Percentiles rank a stretch among this genome's conserved stretches.
These are phyloP conservation scores for Paragyromitra xinjiangensis DNA, from an alignment of 495 filamentous ascomycete species.

Conservation along the genomic window DNA sequence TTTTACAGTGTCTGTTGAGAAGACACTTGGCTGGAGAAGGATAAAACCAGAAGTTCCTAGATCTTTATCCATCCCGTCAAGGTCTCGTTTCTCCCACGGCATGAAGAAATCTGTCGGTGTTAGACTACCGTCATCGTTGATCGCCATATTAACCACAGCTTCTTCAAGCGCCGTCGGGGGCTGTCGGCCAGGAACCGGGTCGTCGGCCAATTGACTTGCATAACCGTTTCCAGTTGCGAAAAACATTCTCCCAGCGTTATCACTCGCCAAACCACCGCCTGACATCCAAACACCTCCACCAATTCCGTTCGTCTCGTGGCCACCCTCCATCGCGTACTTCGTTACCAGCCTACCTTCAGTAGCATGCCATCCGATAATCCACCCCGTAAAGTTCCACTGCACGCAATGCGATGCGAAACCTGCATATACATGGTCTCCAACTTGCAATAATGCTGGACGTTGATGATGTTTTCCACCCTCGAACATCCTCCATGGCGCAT, in stretches of 20 bases:
- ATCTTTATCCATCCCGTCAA: slow-evolving; percentile 59
- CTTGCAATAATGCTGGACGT: slow-evolving; percentile 60
- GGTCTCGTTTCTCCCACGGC: slow-evolving; percentile 58
- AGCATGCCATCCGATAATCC: slow-evolving; percentile 63
- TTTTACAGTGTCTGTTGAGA: slow-evolving; percentile 58
- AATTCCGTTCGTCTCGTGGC: slow-evolving; percentile 53
- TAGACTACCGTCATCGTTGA: slow-evolving; percentile 56
- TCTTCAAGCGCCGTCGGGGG: slow-evolving; percentile 58
- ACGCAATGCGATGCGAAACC: slow-evolving; percentile 64
- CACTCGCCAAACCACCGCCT: slow-evolving; percentile 58
- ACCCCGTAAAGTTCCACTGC: slow-evolving; percentile 64
- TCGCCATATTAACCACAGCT: slow-evolving; percentile 59
- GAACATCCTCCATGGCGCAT: slow-evolving; percentile 61
- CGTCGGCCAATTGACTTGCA: slow-evolving; percentile 57
- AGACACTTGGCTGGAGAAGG: slow-evolving; percentile 59
- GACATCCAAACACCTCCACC: slow-evolving; percentile 59
- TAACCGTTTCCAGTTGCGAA: slow-evolving; percentile 59
- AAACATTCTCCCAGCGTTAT: slow-evolving; percentile 58
- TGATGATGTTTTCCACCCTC: slow-evolving; percentile 62
- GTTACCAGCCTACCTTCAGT: slow-evolving; percentile 60
- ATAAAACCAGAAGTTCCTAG: slow-evolving; percentile 58
- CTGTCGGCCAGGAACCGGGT: slow-evolving; percentile 57
- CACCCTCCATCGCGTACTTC: slow-evolving; percentile 60
- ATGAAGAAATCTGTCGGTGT: slow-evolving; percentile 58
- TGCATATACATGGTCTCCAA: slow-evolving; percentile 61